Conservation (phyloP, 108 stramenopile genomes). For the Cyclotella baltica region DNA sequence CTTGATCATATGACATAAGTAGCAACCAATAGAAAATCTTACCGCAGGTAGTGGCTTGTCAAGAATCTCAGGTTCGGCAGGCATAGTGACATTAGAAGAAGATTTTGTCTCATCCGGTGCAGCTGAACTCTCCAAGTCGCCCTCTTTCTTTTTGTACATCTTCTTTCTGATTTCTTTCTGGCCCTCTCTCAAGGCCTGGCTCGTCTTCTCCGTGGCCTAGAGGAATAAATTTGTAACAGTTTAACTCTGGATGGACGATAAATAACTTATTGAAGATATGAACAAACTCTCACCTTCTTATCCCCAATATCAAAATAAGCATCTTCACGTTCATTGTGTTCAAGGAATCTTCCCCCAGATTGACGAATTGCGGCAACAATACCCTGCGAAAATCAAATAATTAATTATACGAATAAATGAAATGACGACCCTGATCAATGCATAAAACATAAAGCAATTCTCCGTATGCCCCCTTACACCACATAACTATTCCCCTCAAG, state of each 20-base stretch:
- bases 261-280: neutral
- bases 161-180: conserved; percentile 43
- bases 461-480: too few species aligned
- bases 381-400: conserved; percentile 29
- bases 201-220: conserved; percentile 17
- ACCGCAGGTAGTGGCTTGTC: neutral
- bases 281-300: conserved; percentile 31
- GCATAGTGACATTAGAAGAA: conserved; percentile 5
- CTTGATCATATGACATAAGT: too few species aligned
- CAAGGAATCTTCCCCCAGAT: conserved; percentile 44
- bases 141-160: conserved; percentile 17
- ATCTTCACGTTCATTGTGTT: conserved; percentile 41
- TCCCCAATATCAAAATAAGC: too few species aligned
- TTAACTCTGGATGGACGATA: neutral
- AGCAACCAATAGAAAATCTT: too few species aligned
- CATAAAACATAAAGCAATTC: too few species aligned
- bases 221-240: neutral
- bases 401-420: neutral
- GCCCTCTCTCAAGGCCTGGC: conserved; percentile 52
- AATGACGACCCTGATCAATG: neutral
- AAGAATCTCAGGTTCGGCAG: neutral
- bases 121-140: too few species aligned
- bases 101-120: neutral
- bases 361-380: conserved; percentile 48
- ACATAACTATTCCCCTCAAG: neutral